Percentiles rank a stretch among this genome's conserved stretches.
These are phyloP conservation scores for Botryobasidium botryosum DNA, from an alignment of 768 basidiomycete species.

Conservation along the genomic window DNA sequence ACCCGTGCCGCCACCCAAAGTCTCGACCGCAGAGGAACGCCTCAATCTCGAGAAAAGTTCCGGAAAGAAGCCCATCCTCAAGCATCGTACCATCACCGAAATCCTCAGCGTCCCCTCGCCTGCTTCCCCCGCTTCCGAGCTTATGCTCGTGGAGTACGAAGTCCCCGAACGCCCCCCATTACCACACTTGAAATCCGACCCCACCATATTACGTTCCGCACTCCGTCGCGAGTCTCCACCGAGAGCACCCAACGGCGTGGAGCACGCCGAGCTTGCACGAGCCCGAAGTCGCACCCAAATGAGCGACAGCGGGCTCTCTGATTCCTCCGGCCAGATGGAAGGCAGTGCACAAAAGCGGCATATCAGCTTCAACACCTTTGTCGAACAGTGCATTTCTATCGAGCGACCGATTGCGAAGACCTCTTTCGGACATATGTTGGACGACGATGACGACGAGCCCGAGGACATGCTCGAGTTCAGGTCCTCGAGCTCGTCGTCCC, in stretches of 20 bases:
- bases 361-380: slow-evolving; percentile 95
- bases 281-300: too few relatives aligned
- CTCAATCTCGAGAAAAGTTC: slow-evolving; percentile 30
- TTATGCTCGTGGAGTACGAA: slow-evolving; percentile 13
- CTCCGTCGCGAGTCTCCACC: slow-evolving; percentile 58
- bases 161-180: slow-evolving; percentile 39
- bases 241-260: slow-evolving; percentile 11
- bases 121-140: slow-evolving; percentile 41
- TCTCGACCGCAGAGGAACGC: slow-evolving; percentile 29
- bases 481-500: slow-evolving; percentile 14
- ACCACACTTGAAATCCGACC: slow-evolving; percentile 76
- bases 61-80: slow-evolving; percentile 75
- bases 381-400: slow-evolving; percentile 88
- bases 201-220: slow-evolving; percentile 45
- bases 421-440: too few relatives aligned
- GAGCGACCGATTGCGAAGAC: slow-evolving; percentile 18
- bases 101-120: slow-evolving; percentile 64
- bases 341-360: slow-evolving; percentile 41
- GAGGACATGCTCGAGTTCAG: slow-evolving; percentile 60
- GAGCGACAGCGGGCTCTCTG: too few relatives aligned
- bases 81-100: slow-evolving; percentile 84
- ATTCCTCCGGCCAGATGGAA: slow-evolving; percentile 1
- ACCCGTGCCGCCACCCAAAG: slow-evolving; percentile 52
- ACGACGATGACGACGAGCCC: slow-evolving; percentile 27
- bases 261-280: not conserved